Conservation (phyloP, 2,329 filamentous ascomycete genomes). For the Oidium heveae region DNA sequence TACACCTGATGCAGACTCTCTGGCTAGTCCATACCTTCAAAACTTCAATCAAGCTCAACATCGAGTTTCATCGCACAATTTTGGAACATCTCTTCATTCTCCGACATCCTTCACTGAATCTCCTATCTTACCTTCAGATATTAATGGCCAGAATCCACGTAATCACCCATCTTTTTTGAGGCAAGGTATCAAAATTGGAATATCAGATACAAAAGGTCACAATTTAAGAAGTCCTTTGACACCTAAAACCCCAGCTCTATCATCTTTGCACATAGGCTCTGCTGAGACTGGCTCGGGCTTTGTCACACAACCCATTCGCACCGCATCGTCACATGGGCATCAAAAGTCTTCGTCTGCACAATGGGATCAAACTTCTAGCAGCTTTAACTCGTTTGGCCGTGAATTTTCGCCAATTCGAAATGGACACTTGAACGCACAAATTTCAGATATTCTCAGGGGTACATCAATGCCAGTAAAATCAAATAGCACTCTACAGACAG, state of each 20-base stretch:
- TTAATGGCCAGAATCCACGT: constrained; percentile 22
- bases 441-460: constrained; percentile 71
- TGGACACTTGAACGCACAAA: constrained; percentile 42
- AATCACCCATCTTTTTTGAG: constrained; percentile 21
- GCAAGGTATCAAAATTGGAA: constrained; percentile 30
- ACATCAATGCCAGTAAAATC: constrained; percentile 83
- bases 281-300: constrained; percentile 40
- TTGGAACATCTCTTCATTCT: constrained; percentile 28
- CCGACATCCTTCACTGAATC: constrained; percentile 25
- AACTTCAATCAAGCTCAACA: constrained; percentile 59
- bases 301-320: constrained; percentile 53
- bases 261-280: constrained; percentile 42
- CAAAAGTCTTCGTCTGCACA: constrained; percentile 70
- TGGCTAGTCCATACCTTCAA: constrained; percentile 69
- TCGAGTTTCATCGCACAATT: constrained; percentile 31
- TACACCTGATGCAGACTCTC: constrained; percentile 75
- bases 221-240: constrained; percentile 60
- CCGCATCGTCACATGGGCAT: constrained; percentile 34
- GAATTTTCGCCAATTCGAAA: constrained; percentile 58
- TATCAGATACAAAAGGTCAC: constrained; percentile 44
- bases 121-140: constrained; percentile 23
- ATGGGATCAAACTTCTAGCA: constrained; percentile 72
- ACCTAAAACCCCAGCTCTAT: constrained; percentile 53
- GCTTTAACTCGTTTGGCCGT: constrained; percentile 67
- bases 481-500: constrained; percentile 16